These are phyloP conservation scores for Trichophyton verrucosum DNA, from an alignment of 2,329 filamentous ascomycete species.

Conservation along the genomic window DNA sequence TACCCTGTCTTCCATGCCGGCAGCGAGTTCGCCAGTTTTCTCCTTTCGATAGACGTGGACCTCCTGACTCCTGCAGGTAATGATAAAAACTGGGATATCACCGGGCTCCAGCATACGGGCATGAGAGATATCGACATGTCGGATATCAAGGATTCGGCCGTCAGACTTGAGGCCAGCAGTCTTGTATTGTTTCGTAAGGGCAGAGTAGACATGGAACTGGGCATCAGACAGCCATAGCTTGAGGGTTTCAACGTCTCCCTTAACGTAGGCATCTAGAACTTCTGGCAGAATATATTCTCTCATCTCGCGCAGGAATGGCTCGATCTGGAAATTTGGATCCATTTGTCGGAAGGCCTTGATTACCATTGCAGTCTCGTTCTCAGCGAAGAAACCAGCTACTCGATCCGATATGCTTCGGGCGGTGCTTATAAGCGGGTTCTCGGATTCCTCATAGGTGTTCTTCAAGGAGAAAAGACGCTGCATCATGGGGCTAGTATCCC, in stretches of 20 bases:
- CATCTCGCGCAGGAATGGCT: constrained; percentile 88
- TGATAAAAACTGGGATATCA: constrained; percentile 74
- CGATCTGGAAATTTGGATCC: constrained; percentile 87
- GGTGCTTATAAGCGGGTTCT: constrained; percentile 88
- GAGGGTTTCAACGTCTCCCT: constrained; percentile 79
- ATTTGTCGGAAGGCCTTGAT: constrained; percentile 97
- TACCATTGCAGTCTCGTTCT: constrained; percentile 94
- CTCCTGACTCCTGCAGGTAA: constrained; percentile 92
- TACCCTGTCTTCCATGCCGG: constrained; percentile 97
- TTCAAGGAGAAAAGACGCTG: constrained; percentile 81
- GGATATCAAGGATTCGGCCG: constrained; percentile 86
- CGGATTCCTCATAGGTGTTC: constrained; percentile 83
- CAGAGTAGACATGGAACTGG: constrained; percentile 92
- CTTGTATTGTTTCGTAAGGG: constrained; percentile 92
- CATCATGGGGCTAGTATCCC: constrained; percentile 75
- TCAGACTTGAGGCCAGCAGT: constrained; percentile 87
- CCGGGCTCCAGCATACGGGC: constrained; percentile 38
- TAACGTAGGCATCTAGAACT: constrained; percentile 94
- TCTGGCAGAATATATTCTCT: constrained; percentile 96
- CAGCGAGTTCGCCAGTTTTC: constrained; percentile 78
- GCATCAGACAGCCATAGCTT: constrained; percentile 94
- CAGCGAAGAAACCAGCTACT: constrained; percentile 89
- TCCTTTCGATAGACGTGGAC: constrained; percentile 92
- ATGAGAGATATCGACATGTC: constrained; percentile 64
- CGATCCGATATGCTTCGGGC: constrained; percentile 88